Evolutionary conservation across 177 flowering plant genomes (phyloP).

Genomic region (Vitis hybrid): DNA sequence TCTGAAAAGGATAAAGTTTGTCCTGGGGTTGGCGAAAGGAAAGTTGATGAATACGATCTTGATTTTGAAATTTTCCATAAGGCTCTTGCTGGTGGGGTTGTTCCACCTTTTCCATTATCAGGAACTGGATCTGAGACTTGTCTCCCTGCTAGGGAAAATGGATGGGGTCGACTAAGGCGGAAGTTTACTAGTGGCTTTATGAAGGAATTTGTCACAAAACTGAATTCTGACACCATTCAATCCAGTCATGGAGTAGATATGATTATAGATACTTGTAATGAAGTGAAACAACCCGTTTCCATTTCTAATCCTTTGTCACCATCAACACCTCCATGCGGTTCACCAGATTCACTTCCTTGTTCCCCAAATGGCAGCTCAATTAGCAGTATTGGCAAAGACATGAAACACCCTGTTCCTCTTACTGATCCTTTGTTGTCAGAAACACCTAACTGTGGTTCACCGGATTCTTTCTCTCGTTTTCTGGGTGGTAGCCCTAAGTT

Average conservation of each 20-base stretch:
- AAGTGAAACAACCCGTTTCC: conserved; percentile 21
- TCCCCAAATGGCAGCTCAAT: conserved; percentile 18
- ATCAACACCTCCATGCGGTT: conserved; percentile 30
- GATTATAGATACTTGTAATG: conserved; percentile 27
- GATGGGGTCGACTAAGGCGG: conserved; percentile 56
- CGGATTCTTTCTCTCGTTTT: conserved; percentile 37
- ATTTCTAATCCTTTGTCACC: conserved; percentile 20
- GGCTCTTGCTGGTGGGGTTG: conserved; percentile 67
- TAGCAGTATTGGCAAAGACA: conserved; percentile 13
- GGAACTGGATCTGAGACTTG: conserved; percentile 45
- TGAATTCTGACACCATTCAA: conserved; percentile 13
- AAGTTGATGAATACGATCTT: conserved; percentile 47
- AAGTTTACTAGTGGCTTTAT: conserved; percentile 44
- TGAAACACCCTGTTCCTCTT: conserved; percentile 7
- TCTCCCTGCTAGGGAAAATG: conserved; percentile 61
- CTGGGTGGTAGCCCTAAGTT: conserved; percentile 31
- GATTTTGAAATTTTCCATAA: conserved; percentile 60
- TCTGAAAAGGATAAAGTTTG: conserved; percentile 7
- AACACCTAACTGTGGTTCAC: conserved; percentile 26
- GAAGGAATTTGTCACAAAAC: conserved; percentile 47
- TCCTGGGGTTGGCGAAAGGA: conserved; percentile 32
- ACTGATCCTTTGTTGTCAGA: conserved; percentile 13
- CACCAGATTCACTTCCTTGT: conserved; percentile 41
- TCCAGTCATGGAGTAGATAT: conserved; percentile 10
- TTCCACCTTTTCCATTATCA: conserved; percentile 52